Evolutionary conservation across 495 filamentous ascomycete genomes (phyloP).

Genomic region (Astrocystis sublimbata): DNA sequence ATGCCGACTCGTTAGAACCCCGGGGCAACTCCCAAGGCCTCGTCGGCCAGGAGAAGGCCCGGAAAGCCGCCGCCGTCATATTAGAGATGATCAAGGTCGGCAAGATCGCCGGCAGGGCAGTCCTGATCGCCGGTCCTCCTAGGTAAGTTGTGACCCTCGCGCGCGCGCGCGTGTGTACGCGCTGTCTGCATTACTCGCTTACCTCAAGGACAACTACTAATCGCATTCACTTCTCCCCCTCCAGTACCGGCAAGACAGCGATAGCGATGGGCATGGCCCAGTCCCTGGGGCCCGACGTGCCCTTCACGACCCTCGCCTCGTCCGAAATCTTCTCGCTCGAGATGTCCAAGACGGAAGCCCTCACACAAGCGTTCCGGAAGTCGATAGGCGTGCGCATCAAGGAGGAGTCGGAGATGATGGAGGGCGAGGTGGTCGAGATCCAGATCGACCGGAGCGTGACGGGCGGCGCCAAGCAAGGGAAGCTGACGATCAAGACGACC

Average conservation of each 20-base stretch:
- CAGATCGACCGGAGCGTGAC: constrained; percentile 98
- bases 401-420: constrained; percentile 98
- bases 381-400: constrained; percentile 96
- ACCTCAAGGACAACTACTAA: neutral
- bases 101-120: constrained; percentile 94
- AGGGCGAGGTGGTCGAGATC: constrained; percentile 98
- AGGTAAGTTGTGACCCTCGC: constrained; percentile 45
- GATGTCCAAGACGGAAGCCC: constrained; percentile 98
- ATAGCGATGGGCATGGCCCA: constrained; percentile 99
- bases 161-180: too few relatives aligned
- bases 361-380: constrained; percentile 96
- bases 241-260: constrained; percentile 92
- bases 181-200: neutral
- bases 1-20: constrained; percentile 86
- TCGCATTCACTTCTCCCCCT: neutral
- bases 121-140: constrained; percentile 93
- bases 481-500: constrained; percentile 98
- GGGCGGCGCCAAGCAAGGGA: constrained; percentile 95
- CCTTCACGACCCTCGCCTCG: constrained; percentile 92
- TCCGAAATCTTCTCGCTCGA: constrained; percentile 98
- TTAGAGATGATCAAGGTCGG: constrained; percentile 98
- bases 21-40: constrained; percentile 88
- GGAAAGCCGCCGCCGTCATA: constrained; percentile 93
- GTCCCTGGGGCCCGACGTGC: constrained; percentile 87
- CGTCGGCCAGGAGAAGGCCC: constrained; percentile 93